Base-by-base conservation (phyloP, 805 yeast genomes). In the Crinitomyces ghanaensis region DNA sequence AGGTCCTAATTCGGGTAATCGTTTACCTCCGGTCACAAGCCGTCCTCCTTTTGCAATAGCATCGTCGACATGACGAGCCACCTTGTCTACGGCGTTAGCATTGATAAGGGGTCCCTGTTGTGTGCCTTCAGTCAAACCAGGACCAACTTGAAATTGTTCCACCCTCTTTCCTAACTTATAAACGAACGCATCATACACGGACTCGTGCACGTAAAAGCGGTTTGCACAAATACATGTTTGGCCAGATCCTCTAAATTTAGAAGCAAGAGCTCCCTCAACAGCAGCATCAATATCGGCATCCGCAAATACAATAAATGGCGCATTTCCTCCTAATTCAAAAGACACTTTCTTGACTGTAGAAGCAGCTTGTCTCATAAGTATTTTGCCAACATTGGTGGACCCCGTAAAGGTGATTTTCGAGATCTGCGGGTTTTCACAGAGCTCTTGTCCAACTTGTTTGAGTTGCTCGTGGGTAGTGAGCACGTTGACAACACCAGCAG, bases 221-320 rank as follows among this genome's bases (percentile, higher is more conserved):
- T 78, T 79, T 33, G 86, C 85, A 53, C 86, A 78, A 30, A 79
- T 78, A 59, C 93, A 81, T 3, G 88, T 78, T 57, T 81, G 91
- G 39, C 93, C 93, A 26, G 79, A 68, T 13, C 80, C 78, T 53
- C 93, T 67, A 60, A 80, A 75, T 54, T 80, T 81, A 43, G 75
- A 68, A 6, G 70, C 74, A 37, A 79, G 50, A 3, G 83, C 72
- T 27, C 75, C 83, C 9, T 64, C 66, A 11, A 78, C 74, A 1
- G 91, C 91, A 28, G 63, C 58, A 39, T 73, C 80, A 16, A 79
- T 45, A 41, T 77, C 72, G 9, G 84, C 85, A 52, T 79, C 88
- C 36, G 74, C 75, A 54, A 80, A 80, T 4, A 80, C 76, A 36
- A 80, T 69, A 43, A 79, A 71, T 4, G 93, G 88, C 9, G 88